Conservation (phyloP, 139 green algal genomes). For the Picochlorum sp. region DNA sequence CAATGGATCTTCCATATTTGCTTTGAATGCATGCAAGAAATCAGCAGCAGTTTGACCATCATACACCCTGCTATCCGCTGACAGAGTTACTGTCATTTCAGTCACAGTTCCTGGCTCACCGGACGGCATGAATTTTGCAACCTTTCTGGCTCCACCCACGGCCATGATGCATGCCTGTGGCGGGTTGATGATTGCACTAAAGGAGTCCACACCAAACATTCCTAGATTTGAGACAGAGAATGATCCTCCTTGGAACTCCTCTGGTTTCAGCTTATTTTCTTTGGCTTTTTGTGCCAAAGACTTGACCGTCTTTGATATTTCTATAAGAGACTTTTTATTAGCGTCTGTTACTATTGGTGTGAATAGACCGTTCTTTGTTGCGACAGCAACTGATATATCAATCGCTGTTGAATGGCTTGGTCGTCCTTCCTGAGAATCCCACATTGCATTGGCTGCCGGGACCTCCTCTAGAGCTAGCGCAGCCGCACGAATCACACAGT, state of each 20-base stretch:
- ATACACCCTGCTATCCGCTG: slow-evolving; percentile 74
- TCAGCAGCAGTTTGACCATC: slow-evolving; percentile 61
- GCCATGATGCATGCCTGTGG: slow-evolving; percentile 61
- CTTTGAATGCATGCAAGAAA: slow-evolving; percentile 70
- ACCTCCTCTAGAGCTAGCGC: slow-evolving; percentile 73
- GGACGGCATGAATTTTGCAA: background rate
- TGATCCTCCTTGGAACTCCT: slow-evolving; percentile 83
- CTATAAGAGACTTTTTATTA: slow-evolving; percentile 39
- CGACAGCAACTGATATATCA: slow-evolving; percentile 80
- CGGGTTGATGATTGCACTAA: slow-evolving; percentile 94
- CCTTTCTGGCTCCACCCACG: slow-evolving; percentile 38
- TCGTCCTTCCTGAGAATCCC: slow-evolving; percentile 11
- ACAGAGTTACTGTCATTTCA: slow-evolving; percentile 78
- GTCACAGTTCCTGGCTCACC: slow-evolving; percentile 7
- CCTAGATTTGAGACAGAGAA: slow-evolving; percentile 86
- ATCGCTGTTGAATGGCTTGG: slow-evolving; percentile 27
- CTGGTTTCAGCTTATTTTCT: slow-evolving; percentile 79
- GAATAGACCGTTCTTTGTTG: slow-evolving; percentile 78
- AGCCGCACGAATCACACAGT: slow-evolving; percentile 82
- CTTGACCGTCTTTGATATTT: slow-evolving; percentile 38
- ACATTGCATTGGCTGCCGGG: slow-evolving; percentile 52
- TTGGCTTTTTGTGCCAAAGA: slow-evolving; percentile 65
- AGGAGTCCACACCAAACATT: slow-evolving; percentile 83
- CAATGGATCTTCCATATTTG: slow-evolving; percentile 61
- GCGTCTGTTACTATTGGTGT: slow-evolving; percentile 74